phyloP scores from a whole-genome alignment of 768 basidiomycete genomes.

The Tulasnella sp. region DNA sequence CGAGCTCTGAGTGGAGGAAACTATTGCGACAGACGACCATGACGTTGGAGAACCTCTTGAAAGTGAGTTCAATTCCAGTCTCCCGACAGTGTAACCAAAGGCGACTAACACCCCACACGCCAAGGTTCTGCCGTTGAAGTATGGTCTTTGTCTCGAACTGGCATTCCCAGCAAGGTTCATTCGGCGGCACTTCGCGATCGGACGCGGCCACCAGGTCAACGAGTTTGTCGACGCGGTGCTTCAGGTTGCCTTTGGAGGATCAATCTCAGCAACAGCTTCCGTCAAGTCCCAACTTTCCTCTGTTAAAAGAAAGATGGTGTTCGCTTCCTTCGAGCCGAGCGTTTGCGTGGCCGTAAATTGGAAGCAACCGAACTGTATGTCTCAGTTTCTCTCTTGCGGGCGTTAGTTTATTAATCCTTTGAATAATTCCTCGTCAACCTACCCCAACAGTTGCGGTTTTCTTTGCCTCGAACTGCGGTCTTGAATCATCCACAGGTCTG shows the following conservation, averaged over 20 bases:
- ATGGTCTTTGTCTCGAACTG: constrained; percentile 81
- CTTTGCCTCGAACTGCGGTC: constrained; percentile 84
- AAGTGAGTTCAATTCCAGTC: constrained; percentile 47
- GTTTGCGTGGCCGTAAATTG: constrained; percentile 90
- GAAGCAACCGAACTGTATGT: constrained; percentile 98
- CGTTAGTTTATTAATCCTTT: neutral
- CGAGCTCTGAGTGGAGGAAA: constrained; percentile 41
- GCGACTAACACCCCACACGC: neutral
- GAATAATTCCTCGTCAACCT: neutral
- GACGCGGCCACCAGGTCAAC: constrained; percentile 68
- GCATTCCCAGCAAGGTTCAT: constrained; percentile 63
- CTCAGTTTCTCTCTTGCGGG: constrained; percentile 21
- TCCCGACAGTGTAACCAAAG: neutral
- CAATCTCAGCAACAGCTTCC: constrained; percentile 42
- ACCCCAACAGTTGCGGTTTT: constrained; percentile 79
- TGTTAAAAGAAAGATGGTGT: constrained; percentile 72
- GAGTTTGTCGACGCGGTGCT: constrained; percentile 79
- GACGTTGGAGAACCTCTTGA: constrained; percentile 69
- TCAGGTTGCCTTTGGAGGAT: constrained; percentile 71
- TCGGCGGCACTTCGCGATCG: constrained; percentile 44
- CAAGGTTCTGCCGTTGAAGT: constrained; percentile 39
- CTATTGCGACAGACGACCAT: constrained; percentile 47
- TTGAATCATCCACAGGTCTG: constrained; percentile 36
- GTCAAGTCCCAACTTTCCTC: constrained; percentile 41
- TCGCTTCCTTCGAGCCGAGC: constrained; percentile 87